A percentile compares a stretch with the other conserved stretches of the same genome.
phyloP scores from a whole-genome alignment of 1,284 basidiomycete species.

The Ceratobasidium sp. region DNA sequence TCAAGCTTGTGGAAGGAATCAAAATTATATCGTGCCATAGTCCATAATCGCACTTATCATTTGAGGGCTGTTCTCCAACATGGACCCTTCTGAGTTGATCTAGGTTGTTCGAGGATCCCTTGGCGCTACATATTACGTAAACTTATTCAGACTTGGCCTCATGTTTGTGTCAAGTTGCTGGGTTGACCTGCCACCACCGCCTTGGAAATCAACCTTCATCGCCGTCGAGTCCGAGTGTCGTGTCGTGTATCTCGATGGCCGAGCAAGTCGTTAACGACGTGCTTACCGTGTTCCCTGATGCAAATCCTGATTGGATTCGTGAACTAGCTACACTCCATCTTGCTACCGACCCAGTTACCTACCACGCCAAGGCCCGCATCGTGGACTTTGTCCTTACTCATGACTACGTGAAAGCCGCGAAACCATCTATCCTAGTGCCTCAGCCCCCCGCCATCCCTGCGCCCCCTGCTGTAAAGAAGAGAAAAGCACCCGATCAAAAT shows the following conservation, averaged over 20 bases:
- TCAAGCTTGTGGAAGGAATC: too few species aligned
- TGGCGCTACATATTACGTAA: conserved; percentile 23
- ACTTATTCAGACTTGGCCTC: background rate
- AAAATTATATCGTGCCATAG: too few species aligned
- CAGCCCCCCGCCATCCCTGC: conserved; percentile 2
- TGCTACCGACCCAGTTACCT: conserved; percentile 2
- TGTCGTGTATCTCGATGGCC: background rate
- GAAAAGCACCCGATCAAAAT: conserved; percentile 34
- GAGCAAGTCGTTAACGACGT: conserved; percentile 10
- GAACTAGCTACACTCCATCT: conserved; percentile 32
- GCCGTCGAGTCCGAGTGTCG: background rate
- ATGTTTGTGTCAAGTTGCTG: background rate
- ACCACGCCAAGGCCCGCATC: conserved; percentile 14
- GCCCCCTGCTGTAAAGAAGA: background rate
- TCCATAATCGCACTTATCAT: too few species aligned
- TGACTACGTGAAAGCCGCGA: conserved; percentile 28
- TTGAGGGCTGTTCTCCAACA: conserved; percentile 25
- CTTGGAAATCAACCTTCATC: background rate
- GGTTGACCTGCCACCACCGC: conserved; percentile 9
- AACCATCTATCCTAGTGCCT: too few species aligned
- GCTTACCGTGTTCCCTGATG: conserved; percentile 32
- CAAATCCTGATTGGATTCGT: conserved; percentile 17
- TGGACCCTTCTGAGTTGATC: conserved; percentile 11
- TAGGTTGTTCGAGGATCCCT: conserved; percentile 32
- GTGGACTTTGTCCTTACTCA: conserved; percentile 21